Evolutionary conservation across 257 asterid species (phyloP), one percentile per base, ranked within the genome.

Genomic region (Nicotiana tomentosiformis): DNA sequence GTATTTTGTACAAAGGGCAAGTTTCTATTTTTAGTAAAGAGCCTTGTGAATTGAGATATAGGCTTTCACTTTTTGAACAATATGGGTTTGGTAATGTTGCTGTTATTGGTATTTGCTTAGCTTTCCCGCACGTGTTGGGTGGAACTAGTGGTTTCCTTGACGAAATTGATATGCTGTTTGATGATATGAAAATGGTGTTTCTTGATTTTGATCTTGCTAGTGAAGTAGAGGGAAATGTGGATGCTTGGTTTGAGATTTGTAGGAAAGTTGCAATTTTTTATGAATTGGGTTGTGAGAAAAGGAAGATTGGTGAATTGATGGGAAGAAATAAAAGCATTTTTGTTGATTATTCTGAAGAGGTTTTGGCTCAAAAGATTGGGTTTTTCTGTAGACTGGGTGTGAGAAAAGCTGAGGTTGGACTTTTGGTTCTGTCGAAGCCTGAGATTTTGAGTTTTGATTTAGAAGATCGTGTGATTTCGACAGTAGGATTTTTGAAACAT

Each of bases 281-380:
- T 79, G 91, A 90, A 67, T 85, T 90, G 79, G 92, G 93, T 81
- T 89, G 93, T 79, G 91, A 88, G 89, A 83, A 81, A 88, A 92
- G 92, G 79, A 80, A 78, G 85, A 18, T 91, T 7, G 91, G 95
- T 37, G 96, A 87, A 30, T 83, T 87, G 83, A 84, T 93, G 88
- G 92, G 90, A n/a, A 84, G 87, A 80, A 84, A 74, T 85, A 90
- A 87, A 67, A 30, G 76, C 30, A 67, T 93, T 72, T 89, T 91
- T 39, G 15, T 86, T 33, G 87, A 88, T 78, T 86, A 90, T 81
- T 55, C 93, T 15, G 89, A 88, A 85, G 90, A 89, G 86, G 90
- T 30, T 29, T 84, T 93, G 88, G 61, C 62, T 11, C 51, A 77
- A 84, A 93, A 89, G 89, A 85, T 93, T 11, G 92, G 84, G 15